phyloP scores from a whole-genome alignment of 208 protist genomes.

The Wallacemonas sp. region DNA sequence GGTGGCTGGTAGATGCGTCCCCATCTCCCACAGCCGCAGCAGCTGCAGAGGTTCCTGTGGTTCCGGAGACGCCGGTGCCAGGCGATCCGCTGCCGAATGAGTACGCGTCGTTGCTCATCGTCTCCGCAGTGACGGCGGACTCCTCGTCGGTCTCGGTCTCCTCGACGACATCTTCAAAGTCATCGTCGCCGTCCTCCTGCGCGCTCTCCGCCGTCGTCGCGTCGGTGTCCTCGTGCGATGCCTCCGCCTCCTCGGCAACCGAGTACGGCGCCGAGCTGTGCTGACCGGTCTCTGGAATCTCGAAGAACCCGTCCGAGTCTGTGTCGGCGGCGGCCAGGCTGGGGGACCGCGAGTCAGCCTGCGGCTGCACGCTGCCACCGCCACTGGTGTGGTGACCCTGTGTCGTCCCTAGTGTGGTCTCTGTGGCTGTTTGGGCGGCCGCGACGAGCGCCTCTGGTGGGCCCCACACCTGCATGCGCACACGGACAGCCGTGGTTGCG shows the following conservation, averaged over 20 bases:
- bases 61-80: no score
- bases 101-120: neutral
- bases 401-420: no score
- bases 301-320: constrained; percentile 12
- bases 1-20: no score
- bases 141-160: constrained; percentile 8
- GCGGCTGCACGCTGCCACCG: no score
- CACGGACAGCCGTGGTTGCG: neutral
- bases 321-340: constrained; percentile 1
- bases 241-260: neutral
- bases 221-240: neutral
- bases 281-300: neutral
- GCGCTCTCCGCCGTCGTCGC: no score
- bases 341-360: neutral
- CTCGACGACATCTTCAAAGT: constrained; percentile 13
- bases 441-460: no score
- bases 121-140: neutral
- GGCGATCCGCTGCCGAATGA: constrained; percentile 7
- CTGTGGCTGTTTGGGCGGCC: no score
- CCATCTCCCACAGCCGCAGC: no score
- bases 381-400: no score
- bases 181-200: constrained; percentile 12
- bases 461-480: neutral
- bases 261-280: neutral
- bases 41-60: no score